Conservation (phyloP, 164 flowering plant genomes). For the Vitis rotundifolia region DNA sequence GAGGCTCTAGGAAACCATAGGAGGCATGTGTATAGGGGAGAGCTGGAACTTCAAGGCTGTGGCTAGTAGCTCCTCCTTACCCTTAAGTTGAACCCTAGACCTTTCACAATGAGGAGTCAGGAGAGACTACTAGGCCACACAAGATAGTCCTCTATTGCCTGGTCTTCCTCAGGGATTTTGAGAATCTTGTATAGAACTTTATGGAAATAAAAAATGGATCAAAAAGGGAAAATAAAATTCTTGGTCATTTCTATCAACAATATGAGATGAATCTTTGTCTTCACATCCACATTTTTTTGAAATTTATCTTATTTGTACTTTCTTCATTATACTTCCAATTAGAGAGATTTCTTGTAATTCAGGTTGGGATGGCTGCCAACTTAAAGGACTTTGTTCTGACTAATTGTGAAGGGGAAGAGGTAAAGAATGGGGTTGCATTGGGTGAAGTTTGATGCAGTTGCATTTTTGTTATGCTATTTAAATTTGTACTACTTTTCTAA, state of each 20-base stretch:
- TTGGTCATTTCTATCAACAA: no score
- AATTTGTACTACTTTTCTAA: neutral
- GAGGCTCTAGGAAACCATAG: neutral
- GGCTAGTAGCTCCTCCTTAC: no score
- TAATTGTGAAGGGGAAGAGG: slow-evolving; percentile 71
- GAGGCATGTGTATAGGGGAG: neutral
- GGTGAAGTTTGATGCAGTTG: neutral
- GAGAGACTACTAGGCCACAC: neutral
- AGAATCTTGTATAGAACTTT: neutral
- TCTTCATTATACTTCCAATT: neutral
- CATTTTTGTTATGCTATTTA: neutral
- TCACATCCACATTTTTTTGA: no score
- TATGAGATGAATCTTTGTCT: no score
- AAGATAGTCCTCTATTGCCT: neutral
- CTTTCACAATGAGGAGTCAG: no score
- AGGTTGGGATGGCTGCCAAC: slow-evolving; percentile 95
- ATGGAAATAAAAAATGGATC: neutral
- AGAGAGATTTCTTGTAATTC: slow-evolving; percentile 4
- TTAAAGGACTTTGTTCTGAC: slow-evolving; percentile 76
- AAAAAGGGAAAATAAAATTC: no score
- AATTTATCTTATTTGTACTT: neutral
- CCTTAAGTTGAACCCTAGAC: neutral
- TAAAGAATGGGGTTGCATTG: slow-evolving; percentile 21
- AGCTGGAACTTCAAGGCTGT: no score
- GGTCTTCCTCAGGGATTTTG: neutral